Evolutionary conservation across 106 monocot species (phyloP).

Genomic region (Amphibolis antarctica): DNA sequence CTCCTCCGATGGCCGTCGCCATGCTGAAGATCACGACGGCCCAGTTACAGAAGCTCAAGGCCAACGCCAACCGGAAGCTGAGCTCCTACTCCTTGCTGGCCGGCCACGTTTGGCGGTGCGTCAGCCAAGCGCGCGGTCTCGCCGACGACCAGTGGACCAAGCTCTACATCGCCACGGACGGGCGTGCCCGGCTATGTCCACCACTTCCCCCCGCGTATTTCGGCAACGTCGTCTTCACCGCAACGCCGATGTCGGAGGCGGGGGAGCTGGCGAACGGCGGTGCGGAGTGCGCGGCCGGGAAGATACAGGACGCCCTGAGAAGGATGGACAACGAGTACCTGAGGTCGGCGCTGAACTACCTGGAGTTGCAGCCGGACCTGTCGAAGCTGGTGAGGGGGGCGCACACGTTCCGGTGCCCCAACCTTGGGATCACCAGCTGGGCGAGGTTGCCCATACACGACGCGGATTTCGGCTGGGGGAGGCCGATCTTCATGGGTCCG

Average conservation of each 20-base stretch:
- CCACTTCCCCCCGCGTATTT: constrained; percentile 63
- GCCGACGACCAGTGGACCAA: constrained; percentile 58
- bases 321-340: constrained; percentile 73
- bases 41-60: constrained; percentile 31
- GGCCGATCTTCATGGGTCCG: constrained; percentile 87
- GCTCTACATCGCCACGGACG: constrained; percentile 80
- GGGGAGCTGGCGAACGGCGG: constrained; percentile 26
- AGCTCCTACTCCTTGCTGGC: constrained; percentile 59
- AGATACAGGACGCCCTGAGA: constrained; percentile 38
- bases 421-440: constrained; percentile 90
- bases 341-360: constrained; percentile 64
- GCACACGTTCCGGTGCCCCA: constrained; percentile 81
- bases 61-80: constrained; percentile 8
- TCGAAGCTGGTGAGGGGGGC: constrained; percentile 66
- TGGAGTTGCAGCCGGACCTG: constrained; percentile 75
- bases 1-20: constrained; percentile 17
- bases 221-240: constrained; percentile 86
- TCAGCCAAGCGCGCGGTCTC: constrained; percentile 53
- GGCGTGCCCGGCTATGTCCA: constrained; percentile 49
- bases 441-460: constrained; percentile 70
- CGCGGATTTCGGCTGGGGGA: constrained; percentile 88
- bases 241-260: constrained; percentile 52
- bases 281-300: constrained; percentile 11
- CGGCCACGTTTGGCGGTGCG: constrained; percentile 73
- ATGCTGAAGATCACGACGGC: constrained; percentile 50